phyloP scores from a whole-genome alignment of 2,329 filamentous ascomycete species.

The Pseudodiploospora longispora region DNA sequence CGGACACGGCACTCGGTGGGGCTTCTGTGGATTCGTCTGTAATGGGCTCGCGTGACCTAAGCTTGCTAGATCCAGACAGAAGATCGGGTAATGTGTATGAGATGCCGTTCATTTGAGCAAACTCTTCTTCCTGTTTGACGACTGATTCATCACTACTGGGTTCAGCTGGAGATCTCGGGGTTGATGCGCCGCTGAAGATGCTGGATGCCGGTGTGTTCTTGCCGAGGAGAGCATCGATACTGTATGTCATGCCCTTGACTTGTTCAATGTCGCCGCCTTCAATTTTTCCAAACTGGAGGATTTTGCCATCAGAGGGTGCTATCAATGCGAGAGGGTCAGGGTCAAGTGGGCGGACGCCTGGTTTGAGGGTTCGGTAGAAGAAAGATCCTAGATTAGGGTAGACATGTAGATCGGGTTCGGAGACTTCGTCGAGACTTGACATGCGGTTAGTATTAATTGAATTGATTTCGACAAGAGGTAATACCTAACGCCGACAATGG shows the following conservation, averaged over 20 bases:
- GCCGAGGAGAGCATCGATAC: conserved; percentile 83
- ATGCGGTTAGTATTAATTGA: conserved; percentile 14
- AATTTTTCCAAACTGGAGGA: conserved; percentile 88
- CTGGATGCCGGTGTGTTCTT: conserved; percentile 50
- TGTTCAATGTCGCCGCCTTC: conserved; percentile 94
- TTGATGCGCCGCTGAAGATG: conserved; percentile 33
- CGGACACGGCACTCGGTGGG: conserved; percentile 65
- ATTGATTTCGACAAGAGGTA: not conserved
- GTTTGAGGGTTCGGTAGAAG: conserved; percentile 93
- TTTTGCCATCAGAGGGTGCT: conserved; percentile 81
- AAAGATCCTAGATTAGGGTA: conserved; percentile 94
- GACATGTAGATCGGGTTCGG: conserved; percentile 76
- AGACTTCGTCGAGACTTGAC: conserved; percentile 70
- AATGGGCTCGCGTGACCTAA: conserved; percentile 29
- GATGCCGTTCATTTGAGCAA: conserved; percentile 89
- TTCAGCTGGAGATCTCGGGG: conserved; percentile 17
- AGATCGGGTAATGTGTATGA: conserved; percentile 86
- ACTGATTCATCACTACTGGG: conserved; percentile 50
- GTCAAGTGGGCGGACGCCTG: conserved; percentile 77
- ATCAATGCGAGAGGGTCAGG: conserved; percentile 71
- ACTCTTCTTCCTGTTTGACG: conserved; percentile 79
- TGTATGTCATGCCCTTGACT: conserved; percentile 98
- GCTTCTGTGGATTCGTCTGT: conserved; percentile 63
- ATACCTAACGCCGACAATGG: not conserved
- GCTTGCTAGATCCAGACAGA: conserved; percentile 56